Evolutionary conservation across 176 grass and related monocot genomes (phyloP), one percentile per base, ranked within the genome.

Genomic region (Oryza meyeriana): DNA sequence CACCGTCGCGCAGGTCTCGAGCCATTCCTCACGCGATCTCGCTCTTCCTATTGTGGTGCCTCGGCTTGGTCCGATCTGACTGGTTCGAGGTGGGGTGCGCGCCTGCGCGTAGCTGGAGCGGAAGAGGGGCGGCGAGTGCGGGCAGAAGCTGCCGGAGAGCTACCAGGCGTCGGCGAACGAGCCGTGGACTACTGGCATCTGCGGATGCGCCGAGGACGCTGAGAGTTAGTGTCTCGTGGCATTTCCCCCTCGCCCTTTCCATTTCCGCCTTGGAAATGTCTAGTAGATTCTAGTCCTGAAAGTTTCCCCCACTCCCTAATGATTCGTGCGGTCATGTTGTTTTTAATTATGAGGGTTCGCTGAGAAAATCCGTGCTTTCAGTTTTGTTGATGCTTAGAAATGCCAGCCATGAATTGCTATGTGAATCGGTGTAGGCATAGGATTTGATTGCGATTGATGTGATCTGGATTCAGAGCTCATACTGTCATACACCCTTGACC

Each of bases 101-200:
- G 41, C 2, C 11, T 17, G 29, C 27, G 77, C 62, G 71, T 77
- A 95, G 93, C 84, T 95, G 57, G 82, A 67, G 79, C n/a, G 34
- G 41, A 88, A 59, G 55, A 89, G 70, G 71, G 90, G 93, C 72
- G 0, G 1, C 7, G 82, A 64, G 75, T 92, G 93, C 80, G 85
- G 90, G 16, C 90, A 95, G 69, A 24, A 64, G 63, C 79, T 95
- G 22, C 93, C 93, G 38, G 69, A 70, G 35, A 81, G 64, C 78
- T 85, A 92, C 57, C 83, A 61, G 66, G 83, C 88, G 58, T 86
- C 92, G 22, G 83, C 92, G 22, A 89, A 94, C 70, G 92, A 94
- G 62, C 83, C 86, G 16, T 92, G 89, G 87, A 94, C 78, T 10
- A 85, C 89, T 41, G 93, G 87, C 41, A 81, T 94, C 67, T 90